These are phyloP conservation scores for Gamarada debralockiae DNA, from an alignment of 495 filamentous ascomycete genomes.

Conservation along the genomic window DNA sequence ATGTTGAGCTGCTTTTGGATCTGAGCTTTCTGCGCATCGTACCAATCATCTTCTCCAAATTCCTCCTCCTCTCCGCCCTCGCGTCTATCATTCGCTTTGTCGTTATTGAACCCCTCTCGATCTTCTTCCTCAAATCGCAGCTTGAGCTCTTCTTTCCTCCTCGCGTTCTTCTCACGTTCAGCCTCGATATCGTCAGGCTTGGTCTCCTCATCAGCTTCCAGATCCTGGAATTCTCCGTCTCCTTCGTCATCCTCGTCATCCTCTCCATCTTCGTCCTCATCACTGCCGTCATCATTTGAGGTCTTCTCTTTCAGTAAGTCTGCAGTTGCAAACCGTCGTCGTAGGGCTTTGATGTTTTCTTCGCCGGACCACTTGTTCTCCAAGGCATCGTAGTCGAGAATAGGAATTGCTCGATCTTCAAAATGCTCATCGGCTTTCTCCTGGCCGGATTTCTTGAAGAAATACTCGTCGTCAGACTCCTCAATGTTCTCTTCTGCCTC, in stretches of 20 bases:
- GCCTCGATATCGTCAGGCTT: slow-evolving; percentile 55
- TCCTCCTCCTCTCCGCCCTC: slow-evolving; percentile 61
- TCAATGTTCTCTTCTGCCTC: slow-evolving; percentile 48
- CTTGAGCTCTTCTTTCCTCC: slow-evolving; percentile 89
- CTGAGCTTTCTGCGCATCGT: slow-evolving; percentile 90
- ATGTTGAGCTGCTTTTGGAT: slow-evolving; percentile 92
- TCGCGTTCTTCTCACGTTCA: slow-evolving; percentile 87
- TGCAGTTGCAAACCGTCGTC: slow-evolving; percentile 68
- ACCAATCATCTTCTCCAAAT: slow-evolving; percentile 98
- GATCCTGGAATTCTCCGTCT: slow-evolving; percentile 85
- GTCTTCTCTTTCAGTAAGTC: slow-evolving; percentile 50
- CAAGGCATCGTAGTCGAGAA: slow-evolving; percentile 74
- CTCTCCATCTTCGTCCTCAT: slow-evolving; percentile 37
- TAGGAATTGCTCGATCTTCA: slow-evolving; percentile 75
- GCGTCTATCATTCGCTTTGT: slow-evolving; percentile 65
- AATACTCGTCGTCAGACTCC: slow-evolving; percentile 66
- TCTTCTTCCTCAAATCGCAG: slow-evolving; percentile 97
- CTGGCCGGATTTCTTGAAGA: slow-evolving; percentile 74
- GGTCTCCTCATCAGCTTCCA: slow-evolving; percentile 64
- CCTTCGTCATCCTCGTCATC: slow-evolving; percentile 58
- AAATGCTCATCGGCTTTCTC: slow-evolving; percentile 55
- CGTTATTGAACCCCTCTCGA: slow-evolving; percentile 84
- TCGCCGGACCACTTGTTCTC: slow-evolving; percentile 81
- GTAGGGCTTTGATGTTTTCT: slow-evolving; percentile 70
- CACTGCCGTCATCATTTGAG: slow-evolving; percentile 47